Evolutionary conservation across 1,139 yeast species (phyloP).

Genomic region (Zygotorulaspora mrakii): DNA sequence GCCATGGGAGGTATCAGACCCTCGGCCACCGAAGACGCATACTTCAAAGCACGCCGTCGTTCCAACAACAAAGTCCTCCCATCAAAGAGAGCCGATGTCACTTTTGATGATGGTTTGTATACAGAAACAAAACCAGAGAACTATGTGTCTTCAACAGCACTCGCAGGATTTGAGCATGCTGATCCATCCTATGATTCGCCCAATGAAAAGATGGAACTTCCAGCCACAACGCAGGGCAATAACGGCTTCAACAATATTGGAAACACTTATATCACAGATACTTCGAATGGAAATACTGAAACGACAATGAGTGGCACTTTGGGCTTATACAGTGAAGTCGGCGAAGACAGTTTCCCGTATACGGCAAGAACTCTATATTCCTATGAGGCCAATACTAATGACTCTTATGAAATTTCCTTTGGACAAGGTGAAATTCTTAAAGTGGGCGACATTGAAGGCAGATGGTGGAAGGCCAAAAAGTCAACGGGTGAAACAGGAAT

Average conservation of each 20-base stretch:
- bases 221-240: constrained; percentile 6
- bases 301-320: constrained; percentile 37
- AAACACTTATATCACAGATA: constrained; percentile 31
- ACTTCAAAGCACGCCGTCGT: constrained; percentile 27
- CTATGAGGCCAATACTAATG: constrained; percentile 91
- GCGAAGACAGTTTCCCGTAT: constrained; percentile 64
- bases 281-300: constrained; percentile 38
- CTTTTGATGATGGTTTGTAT: constrained; percentile 12
- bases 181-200: constrained; percentile 28
- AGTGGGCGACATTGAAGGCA: constrained; percentile 89
- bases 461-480: constrained; percentile 98
- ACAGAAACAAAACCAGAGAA: constrained; percentile 23
- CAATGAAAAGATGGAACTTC: constrained; percentile 23
- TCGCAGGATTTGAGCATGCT: constrained; percentile 40
- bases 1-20: constrained; percentile 43
- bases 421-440: constrained; percentile 85
- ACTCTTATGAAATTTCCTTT: constrained; percentile 88
- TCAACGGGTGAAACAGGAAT: constrained; percentile 91
- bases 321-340: constrained; percentile 36
- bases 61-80: constrained; percentile 9
- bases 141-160: constrained; percentile 40
- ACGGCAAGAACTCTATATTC: constrained; percentile 83
- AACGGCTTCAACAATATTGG: constrained; percentile 14
- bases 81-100: constrained; percentile 8
- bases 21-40: constrained; percentile 33